Conservation (phyloP, 2,329 filamentous ascomycete genomes). For the Orbilia blumenaviensis region DNA sequence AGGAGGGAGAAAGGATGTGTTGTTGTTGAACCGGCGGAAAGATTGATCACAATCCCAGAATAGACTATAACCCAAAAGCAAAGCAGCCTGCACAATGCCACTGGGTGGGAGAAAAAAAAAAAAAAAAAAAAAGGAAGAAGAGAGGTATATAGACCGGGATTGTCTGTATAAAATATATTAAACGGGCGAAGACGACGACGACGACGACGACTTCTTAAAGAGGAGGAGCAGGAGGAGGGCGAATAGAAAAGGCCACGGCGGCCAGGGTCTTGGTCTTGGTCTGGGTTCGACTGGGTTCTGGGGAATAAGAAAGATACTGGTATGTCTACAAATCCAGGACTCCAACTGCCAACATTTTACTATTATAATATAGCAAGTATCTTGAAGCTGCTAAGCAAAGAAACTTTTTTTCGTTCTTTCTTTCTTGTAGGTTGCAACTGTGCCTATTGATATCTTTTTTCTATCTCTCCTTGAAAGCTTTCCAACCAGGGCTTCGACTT, state of each 20-base stretch:
- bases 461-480: slow-evolving; percentile 11
- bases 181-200: slow-evolving; percentile 15
- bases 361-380: no score
- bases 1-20: background rate
- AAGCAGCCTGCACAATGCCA: background rate
- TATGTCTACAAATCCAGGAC: slow-evolving; percentile 29
- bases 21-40: background rate
- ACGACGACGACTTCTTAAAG: background rate
- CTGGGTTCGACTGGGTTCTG: no score
- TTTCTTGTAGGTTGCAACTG: background rate
- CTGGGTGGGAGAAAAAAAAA: no score
- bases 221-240: background rate
- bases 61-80: no score
- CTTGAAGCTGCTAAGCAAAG: background rate
- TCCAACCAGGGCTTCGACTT: background rate
- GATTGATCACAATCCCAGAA: no score
- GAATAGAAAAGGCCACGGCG: background rate
- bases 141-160: slow-evolving; percentile 5
- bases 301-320: no score
- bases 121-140: no score
- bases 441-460: background rate
- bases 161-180: slow-evolving; percentile 1
- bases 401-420: background rate
- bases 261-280: background rate
- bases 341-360: slow-evolving; percentile 21